Evolutionary conservation across 2,329 filamentous ascomycete species (phyloP), one percentile per base, ranked within the genome.

Genomic region (Clonostachys sp.): DNA sequence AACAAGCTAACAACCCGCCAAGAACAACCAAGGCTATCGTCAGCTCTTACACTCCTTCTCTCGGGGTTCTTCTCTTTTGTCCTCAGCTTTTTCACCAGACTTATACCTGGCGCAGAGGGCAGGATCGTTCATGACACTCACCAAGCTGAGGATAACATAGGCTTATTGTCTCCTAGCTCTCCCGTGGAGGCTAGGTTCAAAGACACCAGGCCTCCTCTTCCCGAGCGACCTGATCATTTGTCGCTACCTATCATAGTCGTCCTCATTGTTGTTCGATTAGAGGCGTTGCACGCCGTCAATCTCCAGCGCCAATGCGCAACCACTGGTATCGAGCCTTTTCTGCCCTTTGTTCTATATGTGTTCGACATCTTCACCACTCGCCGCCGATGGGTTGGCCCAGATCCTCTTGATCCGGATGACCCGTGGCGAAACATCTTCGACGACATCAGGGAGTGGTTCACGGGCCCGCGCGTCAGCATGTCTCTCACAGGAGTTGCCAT

Each of bases 21-120:
- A 79, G 77, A 75, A 53, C 68, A 70, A 40, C 75, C 75, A 1
- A 68, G 72, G 12, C 60, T 77, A 17, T 80, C 75, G 17, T 69
- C 68, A 10, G 61, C 73, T 24, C 59, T 77, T 13, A 60, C 78
- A 9, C 61, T 79, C 14, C 56, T 78, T 17, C 58, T 78, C 20
- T 71, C 74, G 5, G 71, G 73, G 1, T 49, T 58, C 3, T 48
- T 70, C 13, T 71, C 69, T 41, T 72, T 72, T 52, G 53, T 61
- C 33, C 61, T 62, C 30, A 73, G 73, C 51, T 64, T 66, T 48
- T 62, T 71, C 24, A 67, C 71, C 18, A 65, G 64, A 55, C 75
- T 71, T 67, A 61, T 78, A 3, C 71, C 74, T 0, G 73, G 71
- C 3, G 63, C 69, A 33, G 68, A 73, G 49, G 74, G 72, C 18